These are phyloP conservation scores for Aspergillus affinis DNA, from an alignment of 495 filamentous ascomycete species.

Conservation along the genomic window DNA sequence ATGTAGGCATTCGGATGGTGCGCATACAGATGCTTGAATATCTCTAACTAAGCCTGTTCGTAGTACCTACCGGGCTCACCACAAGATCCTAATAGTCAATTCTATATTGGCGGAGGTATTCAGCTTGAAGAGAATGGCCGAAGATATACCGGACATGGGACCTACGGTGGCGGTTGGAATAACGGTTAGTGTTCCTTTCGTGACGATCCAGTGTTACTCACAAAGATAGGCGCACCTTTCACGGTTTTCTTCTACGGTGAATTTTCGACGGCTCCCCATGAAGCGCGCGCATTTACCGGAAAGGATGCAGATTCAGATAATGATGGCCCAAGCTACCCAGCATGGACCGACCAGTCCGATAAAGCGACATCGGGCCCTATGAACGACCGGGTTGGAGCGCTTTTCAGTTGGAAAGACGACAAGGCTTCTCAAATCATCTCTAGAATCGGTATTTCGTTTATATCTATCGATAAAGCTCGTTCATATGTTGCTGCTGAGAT, in stretches of 20 bases:
- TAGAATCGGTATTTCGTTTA: constrained; percentile 60
- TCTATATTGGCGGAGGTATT: constrained; percentile 60
- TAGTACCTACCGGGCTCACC: constrained; percentile 56
- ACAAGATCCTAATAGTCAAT: constrained; percentile 55
- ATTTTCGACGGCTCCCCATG: constrained; percentile 45
- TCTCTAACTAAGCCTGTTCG: neutral
- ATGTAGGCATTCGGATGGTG: constrained; percentile 37
- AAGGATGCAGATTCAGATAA: constrained; percentile 38
- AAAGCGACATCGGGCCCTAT: constrained; percentile 34
- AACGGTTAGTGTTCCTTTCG: constrained; percentile 35
- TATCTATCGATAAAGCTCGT: constrained; percentile 25
- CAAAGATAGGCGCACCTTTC: constrained; percentile 51
- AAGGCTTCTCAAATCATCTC: constrained; percentile 46
- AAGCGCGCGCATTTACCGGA: constrained; percentile 54
- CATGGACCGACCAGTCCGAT: constrained; percentile 25
- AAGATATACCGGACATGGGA: constrained; percentile 58
- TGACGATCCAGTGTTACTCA: neutral
- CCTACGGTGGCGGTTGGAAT: constrained; percentile 61
- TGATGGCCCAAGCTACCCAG: constrained; percentile 25
- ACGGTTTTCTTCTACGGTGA: constrained; percentile 66
- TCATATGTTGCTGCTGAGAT: constrained; percentile 63
- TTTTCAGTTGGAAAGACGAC: constrained; percentile 33
- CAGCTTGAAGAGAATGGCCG: constrained; percentile 46
- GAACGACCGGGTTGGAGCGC: constrained; percentile 36
- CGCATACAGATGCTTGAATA: neutral